phyloP scores from a whole-genome alignment of 2,329 filamentous ascomycete species.

The Pseudocercospora fijiensis region DNA sequence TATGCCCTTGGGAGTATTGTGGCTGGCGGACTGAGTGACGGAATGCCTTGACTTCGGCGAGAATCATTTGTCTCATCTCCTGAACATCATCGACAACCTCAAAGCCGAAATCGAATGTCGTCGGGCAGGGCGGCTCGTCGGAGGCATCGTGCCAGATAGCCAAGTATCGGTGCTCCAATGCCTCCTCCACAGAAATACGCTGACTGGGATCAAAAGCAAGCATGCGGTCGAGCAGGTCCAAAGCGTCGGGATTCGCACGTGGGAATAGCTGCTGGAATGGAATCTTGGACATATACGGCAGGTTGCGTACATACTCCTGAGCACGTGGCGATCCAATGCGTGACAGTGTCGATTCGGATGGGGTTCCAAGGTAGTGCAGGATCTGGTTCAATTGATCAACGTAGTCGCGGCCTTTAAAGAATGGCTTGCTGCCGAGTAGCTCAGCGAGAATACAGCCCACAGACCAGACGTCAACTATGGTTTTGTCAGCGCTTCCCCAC shows the following conservation, averaged over 20 bases:
- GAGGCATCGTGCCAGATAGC: conserved; percentile 98
- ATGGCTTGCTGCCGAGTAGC: conserved; percentile 89
- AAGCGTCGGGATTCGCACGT: conserved; percentile 90
- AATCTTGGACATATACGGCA: conserved; percentile 62
- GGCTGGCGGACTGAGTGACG: conserved; percentile 50
- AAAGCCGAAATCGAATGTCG: conserved; percentile 96
- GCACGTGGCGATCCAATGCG: conserved; percentile 94
- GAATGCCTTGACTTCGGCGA: conserved; percentile 91
- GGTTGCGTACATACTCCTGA: conserved; percentile 95
- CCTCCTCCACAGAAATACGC: conserved; percentile 90
- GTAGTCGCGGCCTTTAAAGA: conserved; percentile 99
- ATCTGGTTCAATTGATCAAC: conserved; percentile 99
- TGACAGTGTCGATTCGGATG: conserved; percentile 88
- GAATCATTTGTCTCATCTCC: conserved; percentile 95
- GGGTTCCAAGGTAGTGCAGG: conserved; percentile 93
- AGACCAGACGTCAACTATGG: conserved; percentile 93
- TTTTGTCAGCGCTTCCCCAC: conserved; percentile 13
- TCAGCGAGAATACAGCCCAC: conserved; percentile 97
- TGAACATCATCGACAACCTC: conserved; percentile 93
- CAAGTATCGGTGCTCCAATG: conserved; percentile 93
- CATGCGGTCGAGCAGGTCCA: conserved; percentile 95
- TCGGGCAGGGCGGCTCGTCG: conserved; percentile 90
- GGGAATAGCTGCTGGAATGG: conserved; percentile 86
- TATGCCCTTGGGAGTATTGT: conserved; percentile 47
- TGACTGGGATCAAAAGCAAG: conserved; percentile 92